Evolutionary conservation across 768 basidiomycete genomes (phyloP), one percentile per base, ranked within the genome.

Genomic region (Leucogyrophana mollusca): DNA sequence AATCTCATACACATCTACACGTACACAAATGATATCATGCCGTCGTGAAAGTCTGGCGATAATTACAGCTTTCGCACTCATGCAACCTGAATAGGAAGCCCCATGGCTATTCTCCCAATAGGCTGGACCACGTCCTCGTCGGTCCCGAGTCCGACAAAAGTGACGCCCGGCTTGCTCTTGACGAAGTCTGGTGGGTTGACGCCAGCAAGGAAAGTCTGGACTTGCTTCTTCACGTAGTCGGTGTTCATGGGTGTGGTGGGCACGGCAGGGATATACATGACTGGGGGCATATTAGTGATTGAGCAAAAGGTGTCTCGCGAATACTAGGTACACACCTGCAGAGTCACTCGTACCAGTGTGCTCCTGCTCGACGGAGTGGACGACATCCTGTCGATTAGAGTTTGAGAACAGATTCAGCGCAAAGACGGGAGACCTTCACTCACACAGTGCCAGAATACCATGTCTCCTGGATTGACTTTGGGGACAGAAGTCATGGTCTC

Each of bases 241-340:
- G 69, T 69, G 59, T 88, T 87, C 52, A 70, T 68, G 1, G 78
- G 76, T 2, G 85, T 88, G 45, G 77, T 67, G 0, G 86, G 87
- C 9, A 84, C 79, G 5, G 87, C 80, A 1, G 83, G 82, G 41
- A 90, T 90, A 51, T 90, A 90, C 80, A 90, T 85, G 37, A 89
- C 87, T 78, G 53, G 25, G 40, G 39, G 9, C 10, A 14, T 39
- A 20, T 38, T 14, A 14, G 14, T 57, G 9, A 51, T 39, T 22
- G 11, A 27, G n/a, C 11, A 23, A 2, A 4, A 6, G 18, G 8
- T 17, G 23, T 13, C 27, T 30, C 21, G 16, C 7, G 42, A n/a
- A 4, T 14, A 45, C 35, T n/a, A 14, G 43, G 14, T 10, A 39
- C 61, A 53, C 49, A 79, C 79, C 79, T 46, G 79, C 77, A 20